Evolutionary conservation across 2,329 filamentous ascomycete species (phyloP).

Genomic region (Trichoderma simmonsii): DNA sequence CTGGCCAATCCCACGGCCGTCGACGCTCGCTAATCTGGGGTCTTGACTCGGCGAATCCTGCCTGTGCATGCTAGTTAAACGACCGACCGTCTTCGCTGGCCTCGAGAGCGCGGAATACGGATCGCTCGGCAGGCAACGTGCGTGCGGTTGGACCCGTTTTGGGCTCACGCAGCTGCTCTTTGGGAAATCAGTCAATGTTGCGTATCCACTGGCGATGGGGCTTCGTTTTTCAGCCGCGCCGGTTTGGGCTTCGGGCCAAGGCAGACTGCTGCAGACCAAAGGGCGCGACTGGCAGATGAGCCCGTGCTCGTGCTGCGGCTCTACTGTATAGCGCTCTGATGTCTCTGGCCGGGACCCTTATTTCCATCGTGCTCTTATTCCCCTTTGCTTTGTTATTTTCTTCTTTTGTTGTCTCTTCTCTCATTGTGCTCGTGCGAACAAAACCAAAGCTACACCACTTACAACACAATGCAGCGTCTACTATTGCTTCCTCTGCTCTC

Average conservation of each 20-base stretch:
- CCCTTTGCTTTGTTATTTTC: not conserved
- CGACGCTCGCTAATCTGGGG: constrained; percentile 5
- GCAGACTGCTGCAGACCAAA: not conserved
- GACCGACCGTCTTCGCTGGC: not conserved
- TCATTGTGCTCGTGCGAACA: not conserved
- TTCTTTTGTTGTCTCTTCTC: not conserved
- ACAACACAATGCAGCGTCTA: not conserved
- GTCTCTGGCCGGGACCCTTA: not conserved
- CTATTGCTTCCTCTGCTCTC: not conserved
- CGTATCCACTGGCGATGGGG: not conserved
- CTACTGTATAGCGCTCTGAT: not conserved
- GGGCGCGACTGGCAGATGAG: not conserved
- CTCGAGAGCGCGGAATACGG: constrained; percentile 10
- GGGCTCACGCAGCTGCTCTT: not conserved
- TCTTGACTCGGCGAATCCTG: not conserved
- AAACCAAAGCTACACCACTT: not conserved
- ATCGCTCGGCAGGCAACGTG: constrained; percentile 10
- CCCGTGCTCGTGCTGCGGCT: not conserved
- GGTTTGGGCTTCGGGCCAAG: not conserved
- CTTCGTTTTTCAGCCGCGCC: constrained; percentile 1
- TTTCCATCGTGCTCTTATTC: not conserved
- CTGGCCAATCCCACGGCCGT: not conserved
- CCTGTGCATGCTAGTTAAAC: not conserved
- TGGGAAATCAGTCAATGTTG: not conserved
- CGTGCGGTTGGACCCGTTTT: not conserved